These are phyloP conservation scores for Mycena polygramma DNA, from an alignment of 768 basidiomycete species.

Conservation along the genomic window DNA sequence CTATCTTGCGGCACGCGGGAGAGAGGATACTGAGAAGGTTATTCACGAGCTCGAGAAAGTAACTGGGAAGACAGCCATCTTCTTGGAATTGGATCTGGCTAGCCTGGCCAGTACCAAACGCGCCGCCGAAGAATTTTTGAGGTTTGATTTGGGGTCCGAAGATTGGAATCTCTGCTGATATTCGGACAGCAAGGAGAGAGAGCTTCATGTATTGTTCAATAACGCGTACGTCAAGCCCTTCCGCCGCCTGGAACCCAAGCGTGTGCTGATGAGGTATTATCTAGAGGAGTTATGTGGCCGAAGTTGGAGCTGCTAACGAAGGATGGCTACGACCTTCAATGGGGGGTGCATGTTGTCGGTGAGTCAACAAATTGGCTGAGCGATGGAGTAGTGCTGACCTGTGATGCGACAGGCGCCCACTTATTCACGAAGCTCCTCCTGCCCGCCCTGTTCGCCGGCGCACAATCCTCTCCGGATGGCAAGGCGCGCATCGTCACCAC, in stretches of 20 bases:
- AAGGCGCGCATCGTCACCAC: neutral
- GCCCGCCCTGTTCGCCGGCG: neutral
- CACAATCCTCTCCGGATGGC: neutral
- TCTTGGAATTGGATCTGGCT: constrained; percentile 4
- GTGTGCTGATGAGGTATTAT: too few species aligned
- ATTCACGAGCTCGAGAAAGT: neutral
- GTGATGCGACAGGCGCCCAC: too few species aligned
- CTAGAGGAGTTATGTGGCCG: neutral
- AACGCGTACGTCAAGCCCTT: too few species aligned
- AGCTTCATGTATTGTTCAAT: constrained; percentile 2
- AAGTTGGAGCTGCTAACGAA: neutral
- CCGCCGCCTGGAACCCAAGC: too few species aligned
- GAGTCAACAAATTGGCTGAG: neutral
- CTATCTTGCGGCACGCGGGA: neutral
- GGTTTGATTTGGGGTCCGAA: neutral
- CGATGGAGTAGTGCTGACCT: too few species aligned
- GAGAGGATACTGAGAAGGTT: neutral
- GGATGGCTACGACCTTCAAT: neutral
- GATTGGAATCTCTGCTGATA: neutral
- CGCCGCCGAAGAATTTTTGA: constrained; percentile 5
- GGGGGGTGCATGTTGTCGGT: neutral
- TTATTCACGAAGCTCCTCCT: neutral
- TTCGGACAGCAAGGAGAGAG: constrained; percentile 1
- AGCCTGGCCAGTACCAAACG: neutral
- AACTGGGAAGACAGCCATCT: neutral